Base-by-base conservation (phyloP, 495 filamentous ascomycete genomes). In the Neurospora sp. region DNA sequence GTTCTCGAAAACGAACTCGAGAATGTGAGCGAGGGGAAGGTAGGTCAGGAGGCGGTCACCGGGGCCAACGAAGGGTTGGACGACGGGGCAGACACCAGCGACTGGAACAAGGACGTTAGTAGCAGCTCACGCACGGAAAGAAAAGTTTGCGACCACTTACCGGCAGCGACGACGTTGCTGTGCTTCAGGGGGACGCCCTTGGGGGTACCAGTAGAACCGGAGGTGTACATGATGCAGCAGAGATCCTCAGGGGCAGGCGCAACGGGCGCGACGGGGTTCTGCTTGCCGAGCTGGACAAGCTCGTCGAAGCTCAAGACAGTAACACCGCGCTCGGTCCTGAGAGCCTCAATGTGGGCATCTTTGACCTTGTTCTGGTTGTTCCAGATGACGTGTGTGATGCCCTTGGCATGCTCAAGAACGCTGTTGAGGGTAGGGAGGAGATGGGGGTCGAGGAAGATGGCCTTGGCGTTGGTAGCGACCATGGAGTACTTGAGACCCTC, bases 151-250 rank as follows among this genome's bases (percentile, higher is more conserved):
- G 59, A 74, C 34, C 24, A 85, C 90, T 83, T 86, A 93, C 92
- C 90, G 70, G 95, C 91, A 76, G 93, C 95, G 77, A 99, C 86
- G 24, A 99, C 93, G 78, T 94, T 92, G 71, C 85, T 92, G 81
- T 99, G 96, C 77, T 90, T 96, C 76, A 99, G 82, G 39, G 94
- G 90, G 37, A 99, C 96, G 82, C 96, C 96, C 87, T 98, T 99
- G 42, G 96, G 96, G 0, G 94, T 89, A 70, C 96, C 96, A 5
- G 96, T 99, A n/a, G 95, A 97, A 59, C 96, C 96, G 39, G 96
- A 98, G 3, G 96, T 99, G 85, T 98, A 99, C 96, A 99, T 99
- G 82, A 99, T 97, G 81, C 96, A 97, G 87, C 92, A 96, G 15
- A 99, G 88, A 80, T 97, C 95, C 70, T 97, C 93, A 3, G 93